Percentiles rank a stretch among this genome's conserved stretches.
phyloP scores from a whole-genome alignment of 148 eudicot species.

The Camellia granthamiana region DNA sequence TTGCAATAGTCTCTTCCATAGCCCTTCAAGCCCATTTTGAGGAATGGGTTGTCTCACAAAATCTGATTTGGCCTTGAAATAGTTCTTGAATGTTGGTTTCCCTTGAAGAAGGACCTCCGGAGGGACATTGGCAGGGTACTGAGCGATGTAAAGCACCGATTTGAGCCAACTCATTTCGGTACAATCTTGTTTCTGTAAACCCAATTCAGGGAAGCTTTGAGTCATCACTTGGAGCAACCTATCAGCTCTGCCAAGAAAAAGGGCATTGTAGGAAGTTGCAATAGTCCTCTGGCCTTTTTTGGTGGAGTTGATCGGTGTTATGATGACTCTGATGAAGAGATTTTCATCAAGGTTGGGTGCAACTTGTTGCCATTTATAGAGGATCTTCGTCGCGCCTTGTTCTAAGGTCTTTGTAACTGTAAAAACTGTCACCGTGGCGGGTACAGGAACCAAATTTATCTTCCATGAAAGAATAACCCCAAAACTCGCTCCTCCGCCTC shows the following conservation, averaged over 20 bases:
- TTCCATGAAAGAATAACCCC: conserved; percentile 42
- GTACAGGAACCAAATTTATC: conserved; percentile 34
- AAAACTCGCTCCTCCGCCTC: conserved; percentile 45
- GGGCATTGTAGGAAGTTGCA: conserved; percentile 22
- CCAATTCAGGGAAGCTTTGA: conserved; percentile 34
- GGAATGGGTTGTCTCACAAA: conserved; percentile 32
- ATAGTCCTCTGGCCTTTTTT: conserved; percentile 24
- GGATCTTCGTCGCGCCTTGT: conserved; percentile 29
- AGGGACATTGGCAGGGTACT: conserved; percentile 24
- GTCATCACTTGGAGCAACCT: conserved; percentile 24
- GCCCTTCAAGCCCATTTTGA: conserved; percentile 29
- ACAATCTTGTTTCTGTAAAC: conserved; percentile 27
- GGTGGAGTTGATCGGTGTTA: not conserved
- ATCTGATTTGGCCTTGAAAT: conserved; percentile 45
- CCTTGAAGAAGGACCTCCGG: conserved; percentile 32
- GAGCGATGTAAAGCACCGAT: conserved; percentile 34
- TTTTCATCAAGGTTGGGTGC: conserved; percentile 33
- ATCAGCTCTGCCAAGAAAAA: conserved; percentile 28
- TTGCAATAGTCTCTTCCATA: conserved; percentile 34
- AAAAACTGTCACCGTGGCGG: conserved; percentile 33
- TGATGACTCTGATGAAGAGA: conserved; percentile 34
- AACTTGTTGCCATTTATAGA: conserved; percentile 37
- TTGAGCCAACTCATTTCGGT: conserved; percentile 42
- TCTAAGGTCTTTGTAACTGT: conserved; percentile 33
- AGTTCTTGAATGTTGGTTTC: conserved; percentile 31